These are phyloP conservation scores for Cyathus striatus DNA, from an alignment of 768 basidiomycete species.

Conservation along the genomic window DNA sequence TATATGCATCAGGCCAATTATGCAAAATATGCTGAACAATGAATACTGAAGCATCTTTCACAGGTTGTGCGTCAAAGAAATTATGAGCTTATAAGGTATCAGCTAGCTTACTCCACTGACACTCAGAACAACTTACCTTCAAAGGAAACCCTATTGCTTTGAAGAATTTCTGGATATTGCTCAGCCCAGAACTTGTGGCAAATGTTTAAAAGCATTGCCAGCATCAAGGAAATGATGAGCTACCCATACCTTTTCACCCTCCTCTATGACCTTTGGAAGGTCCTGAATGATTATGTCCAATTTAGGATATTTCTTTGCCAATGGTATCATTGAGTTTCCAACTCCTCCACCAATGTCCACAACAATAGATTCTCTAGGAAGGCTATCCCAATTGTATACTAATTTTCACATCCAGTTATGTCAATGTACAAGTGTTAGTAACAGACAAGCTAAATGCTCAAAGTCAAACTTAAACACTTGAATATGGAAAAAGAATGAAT, in stretches of 20 bases:
- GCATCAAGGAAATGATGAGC: too few species aligned
- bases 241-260: background rate
- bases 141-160: background rate
- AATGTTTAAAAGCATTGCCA: too few species aligned
- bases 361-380: background rate
- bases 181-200: too few species aligned
- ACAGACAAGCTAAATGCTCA: too few species aligned
- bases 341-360: background rate
- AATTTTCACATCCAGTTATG: too few species aligned
- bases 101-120: too few species aligned
- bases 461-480: too few species aligned
- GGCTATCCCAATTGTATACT: background rate
- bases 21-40: conserved; percentile 48
- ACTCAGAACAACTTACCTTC: background rate
- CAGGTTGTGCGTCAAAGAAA: conserved; percentile 44
- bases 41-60: conserved; percentile 31
- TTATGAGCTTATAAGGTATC: conserved; percentile 36
- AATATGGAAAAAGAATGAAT: too few species aligned
- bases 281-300: background rate
- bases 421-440: too few species aligned
- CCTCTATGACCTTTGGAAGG: background rate
- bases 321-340: background rate
- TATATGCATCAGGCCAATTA: conserved; percentile 46
- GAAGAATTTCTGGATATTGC: too few species aligned
- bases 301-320: background rate